phyloP scores from a whole-genome alignment of 331 rosid species.

The Phaseolus coccineus region DNA sequence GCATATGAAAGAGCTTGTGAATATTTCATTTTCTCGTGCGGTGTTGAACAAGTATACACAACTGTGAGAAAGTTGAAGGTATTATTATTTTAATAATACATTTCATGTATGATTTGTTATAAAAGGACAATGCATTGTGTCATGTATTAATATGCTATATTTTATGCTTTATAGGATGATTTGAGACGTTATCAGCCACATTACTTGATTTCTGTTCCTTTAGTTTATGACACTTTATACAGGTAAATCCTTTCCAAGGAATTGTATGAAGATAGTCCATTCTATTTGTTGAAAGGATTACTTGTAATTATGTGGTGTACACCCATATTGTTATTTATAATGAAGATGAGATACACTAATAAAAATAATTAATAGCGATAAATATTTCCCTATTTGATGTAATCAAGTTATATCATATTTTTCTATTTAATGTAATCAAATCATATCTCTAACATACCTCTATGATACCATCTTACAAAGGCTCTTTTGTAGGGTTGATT shows the following conservation, averaged over 20 bases:
- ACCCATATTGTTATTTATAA: too few relatives aligned
- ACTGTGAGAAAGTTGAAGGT: constrained; percentile 91
- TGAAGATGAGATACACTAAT: too few relatives aligned
- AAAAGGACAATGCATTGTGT: constrained; percentile 9
- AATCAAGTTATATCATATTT: too few relatives aligned
- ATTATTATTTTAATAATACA: constrained; percentile 37
- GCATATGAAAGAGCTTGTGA: constrained; percentile 93
- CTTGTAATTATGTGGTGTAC: too few relatives aligned
- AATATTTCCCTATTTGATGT: too few relatives aligned
- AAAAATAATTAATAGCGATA: too few relatives aligned
- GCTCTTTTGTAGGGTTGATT: too few relatives aligned
- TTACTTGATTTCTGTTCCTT: constrained; percentile 82
- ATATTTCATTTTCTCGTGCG: constrained; percentile 81
- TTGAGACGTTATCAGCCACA: constrained; percentile 76
- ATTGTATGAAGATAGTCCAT: constrained; percentile 4
- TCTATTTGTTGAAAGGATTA: not conserved
- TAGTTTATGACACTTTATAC: constrained; percentile 91
- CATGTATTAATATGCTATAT: constrained; percentile 27
- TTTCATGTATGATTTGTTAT: constrained; percentile 38
- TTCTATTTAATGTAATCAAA: too few relatives aligned
- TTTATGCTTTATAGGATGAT: constrained; percentile 68
- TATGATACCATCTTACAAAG: too few relatives aligned
- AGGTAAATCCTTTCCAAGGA: constrained; percentile 58
- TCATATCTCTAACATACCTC: too few relatives aligned
- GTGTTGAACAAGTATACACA: constrained; percentile 86